phyloP scores from a whole-genome alignment of 2,329 filamentous ascomycete species.

The Aspergillus amoenus region DNA sequence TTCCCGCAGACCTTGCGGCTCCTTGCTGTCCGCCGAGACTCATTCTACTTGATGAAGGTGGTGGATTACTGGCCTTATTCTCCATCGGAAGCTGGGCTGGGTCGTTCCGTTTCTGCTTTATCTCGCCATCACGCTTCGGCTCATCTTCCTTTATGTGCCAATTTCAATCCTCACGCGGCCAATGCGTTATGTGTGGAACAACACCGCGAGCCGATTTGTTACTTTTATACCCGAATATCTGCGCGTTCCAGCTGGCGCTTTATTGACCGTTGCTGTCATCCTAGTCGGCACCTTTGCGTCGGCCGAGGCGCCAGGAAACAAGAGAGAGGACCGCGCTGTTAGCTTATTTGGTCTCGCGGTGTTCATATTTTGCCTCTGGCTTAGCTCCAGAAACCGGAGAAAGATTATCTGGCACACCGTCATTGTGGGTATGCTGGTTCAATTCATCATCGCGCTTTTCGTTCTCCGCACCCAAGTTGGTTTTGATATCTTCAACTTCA shows the following conservation, averaged over 20 bases:
- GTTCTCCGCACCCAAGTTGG: slow-evolving; percentile 78
- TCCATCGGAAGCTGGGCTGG: slow-evolving; percentile 78
- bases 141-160: slow-evolving; percentile 73
- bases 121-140: slow-evolving; percentile 69
- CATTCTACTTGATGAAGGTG: slow-evolving; percentile 48
- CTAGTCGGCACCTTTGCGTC: slow-evolving; percentile 76
- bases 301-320: slow-evolving; percentile 71
- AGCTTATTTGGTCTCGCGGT: slow-evolving; percentile 76
- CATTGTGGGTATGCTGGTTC: slow-evolving; percentile 82
- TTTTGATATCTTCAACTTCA: slow-evolving; percentile 88
- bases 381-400: slow-evolving; percentile 69
- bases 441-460: slow-evolving; percentile 86
- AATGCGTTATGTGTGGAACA: slow-evolving; percentile 66
- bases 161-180: slow-evolving; percentile 65
- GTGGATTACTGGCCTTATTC: slow-evolving; percentile 74
- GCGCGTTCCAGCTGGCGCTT: slow-evolving; percentile 62
- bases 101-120: slow-evolving; percentile 80
- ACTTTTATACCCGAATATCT: slow-evolving; percentile 65
- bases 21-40: not conserved
- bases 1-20: not conserved
- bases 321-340: slow-evolving; percentile 73
- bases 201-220: slow-evolving; percentile 60
- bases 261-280: slow-evolving; percentile 67
- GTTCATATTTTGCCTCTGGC: slow-evolving; percentile 66
- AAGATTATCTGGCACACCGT: slow-evolving; percentile 69